Percentiles rank a stretch among this genome's conserved stretches.
Conservation (phyloP, 805 yeast species). For the Sugiyamaella marilandica region DNA sequence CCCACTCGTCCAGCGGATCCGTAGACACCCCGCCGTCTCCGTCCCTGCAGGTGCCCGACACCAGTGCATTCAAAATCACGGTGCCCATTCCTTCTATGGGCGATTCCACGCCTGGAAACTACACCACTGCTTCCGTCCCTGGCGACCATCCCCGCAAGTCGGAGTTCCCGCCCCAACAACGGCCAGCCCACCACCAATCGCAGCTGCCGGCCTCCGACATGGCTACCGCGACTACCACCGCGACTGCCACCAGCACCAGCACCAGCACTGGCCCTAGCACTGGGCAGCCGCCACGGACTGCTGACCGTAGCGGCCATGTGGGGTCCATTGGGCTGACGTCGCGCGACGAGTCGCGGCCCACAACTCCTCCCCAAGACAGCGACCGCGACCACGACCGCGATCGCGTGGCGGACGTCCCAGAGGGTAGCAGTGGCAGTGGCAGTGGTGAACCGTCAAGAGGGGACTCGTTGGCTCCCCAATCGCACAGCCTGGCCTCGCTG, state of each 20-base stretch:
- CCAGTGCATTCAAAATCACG: conserved; percentile 8
- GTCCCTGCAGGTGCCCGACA: conserved; percentile 3
- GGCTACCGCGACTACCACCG: background rate
- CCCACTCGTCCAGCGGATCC: background rate
- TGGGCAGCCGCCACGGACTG: background rate
- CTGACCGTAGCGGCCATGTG: background rate
- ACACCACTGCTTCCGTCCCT: background rate
- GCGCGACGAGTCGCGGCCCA: background rate
- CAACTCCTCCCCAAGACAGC: conserved; percentile 1
- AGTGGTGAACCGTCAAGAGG: background rate
- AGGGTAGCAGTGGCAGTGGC: background rate
- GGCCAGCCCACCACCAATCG: background rate
- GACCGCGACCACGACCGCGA: background rate
- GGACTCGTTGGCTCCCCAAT: conserved; percentile 3
- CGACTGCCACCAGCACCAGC: background rate
- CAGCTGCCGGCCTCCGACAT: background rate
- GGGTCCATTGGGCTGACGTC: background rate
- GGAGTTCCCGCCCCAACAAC: background rate
- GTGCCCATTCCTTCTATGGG: background rate
- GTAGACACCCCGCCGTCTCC: conserved; percentile 1
- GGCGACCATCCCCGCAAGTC: background rate
- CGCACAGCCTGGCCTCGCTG: conserved; percentile 26
- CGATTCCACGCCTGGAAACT: conserved; percentile 1
- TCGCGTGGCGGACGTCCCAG: background rate
- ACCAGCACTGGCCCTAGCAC: background rate